These are phyloP conservation scores for Fusarium metavorans DNA, from an alignment of 2,329 filamentous ascomycete species.

Conservation along the genomic window DNA sequence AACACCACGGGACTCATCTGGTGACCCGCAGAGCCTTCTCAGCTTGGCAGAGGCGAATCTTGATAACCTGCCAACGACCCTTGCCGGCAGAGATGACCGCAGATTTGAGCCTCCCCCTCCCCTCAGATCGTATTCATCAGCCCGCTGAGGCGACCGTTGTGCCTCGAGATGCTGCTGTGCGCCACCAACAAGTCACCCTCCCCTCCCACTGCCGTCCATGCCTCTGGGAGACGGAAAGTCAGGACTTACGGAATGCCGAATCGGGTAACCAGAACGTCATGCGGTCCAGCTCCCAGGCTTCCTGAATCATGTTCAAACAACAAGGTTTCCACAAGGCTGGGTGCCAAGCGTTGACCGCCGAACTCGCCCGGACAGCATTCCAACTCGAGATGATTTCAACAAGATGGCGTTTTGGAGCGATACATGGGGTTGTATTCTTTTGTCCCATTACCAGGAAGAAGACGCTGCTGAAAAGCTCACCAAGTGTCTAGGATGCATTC, in stretches of 20 bases:
- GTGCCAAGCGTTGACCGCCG: slow-evolving; percentile 8
- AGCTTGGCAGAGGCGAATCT: neutral
- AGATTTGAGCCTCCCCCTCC: slow-evolving; percentile 14
- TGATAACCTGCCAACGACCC: neutral
- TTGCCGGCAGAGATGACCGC: slow-evolving; percentile 8
- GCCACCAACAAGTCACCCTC: slow-evolving; percentile 31
- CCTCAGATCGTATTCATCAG: neutral
- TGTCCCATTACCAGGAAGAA: neutral
- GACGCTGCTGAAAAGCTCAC: neutral
- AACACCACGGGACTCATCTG: neutral
- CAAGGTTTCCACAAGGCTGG: slow-evolving; percentile 3
- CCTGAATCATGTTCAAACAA: neutral
- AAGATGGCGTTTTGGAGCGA: slow-evolving; percentile 6
- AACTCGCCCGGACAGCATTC: slow-evolving; percentile 18
- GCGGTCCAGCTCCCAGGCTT: slow-evolving; percentile 1
- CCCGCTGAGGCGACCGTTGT: slow-evolving; percentile 17
- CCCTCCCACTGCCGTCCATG: neutral
- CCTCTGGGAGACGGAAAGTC: neutral
- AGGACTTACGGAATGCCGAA: neutral
- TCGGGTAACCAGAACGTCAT: slow-evolving; percentile 15
- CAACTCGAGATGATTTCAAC: slow-evolving; percentile 5
- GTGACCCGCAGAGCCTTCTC: neutral
- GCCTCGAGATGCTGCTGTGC: slow-evolving; percentile 17
- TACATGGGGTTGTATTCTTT: neutral
- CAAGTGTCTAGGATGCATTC: neutral